These are phyloP conservation scores for Hypsizygus marmoreus DNA, from an alignment of 768 basidiomycete genomes.

Conservation along the genomic window DNA sequence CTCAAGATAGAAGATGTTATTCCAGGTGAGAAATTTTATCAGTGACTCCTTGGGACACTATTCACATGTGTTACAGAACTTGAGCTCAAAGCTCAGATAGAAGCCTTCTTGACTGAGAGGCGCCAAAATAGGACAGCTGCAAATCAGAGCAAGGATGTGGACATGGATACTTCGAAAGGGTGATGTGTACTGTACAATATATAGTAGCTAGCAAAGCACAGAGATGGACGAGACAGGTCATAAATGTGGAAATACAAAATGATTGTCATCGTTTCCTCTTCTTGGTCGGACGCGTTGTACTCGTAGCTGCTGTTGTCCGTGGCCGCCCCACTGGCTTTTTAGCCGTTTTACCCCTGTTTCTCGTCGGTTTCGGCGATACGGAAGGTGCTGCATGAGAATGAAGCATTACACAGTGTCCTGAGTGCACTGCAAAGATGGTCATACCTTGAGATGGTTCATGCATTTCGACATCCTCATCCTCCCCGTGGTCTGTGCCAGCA, in stretches of 20 bases:
- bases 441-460: conserved; percentile 61
- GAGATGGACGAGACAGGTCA: not conserved
- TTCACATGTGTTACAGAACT: conserved; percentile 41
- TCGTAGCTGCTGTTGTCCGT: conserved; percentile 27
- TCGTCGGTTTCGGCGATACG: conserved; percentile 38
- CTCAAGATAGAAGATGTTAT: conserved; percentile 77
- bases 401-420: too few relatives aligned
- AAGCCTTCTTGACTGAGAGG: conserved; percentile 66
- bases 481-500: conserved; percentile 65
- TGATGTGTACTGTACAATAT: conserved; percentile 14
- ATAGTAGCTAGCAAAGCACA: too few relatives aligned
- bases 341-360: conserved; percentile 33
- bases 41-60: conserved; percentile 13
- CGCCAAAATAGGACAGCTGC: conserved; percentile 36
- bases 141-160: conserved; percentile 14
- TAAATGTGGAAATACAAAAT: not conserved
- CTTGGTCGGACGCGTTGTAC: conserved; percentile 40
- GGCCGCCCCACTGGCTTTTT: conserved; percentile 25
- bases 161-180: conserved; percentile 13
- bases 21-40: conserved; percentile 51
- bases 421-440: conserved; percentile 23
- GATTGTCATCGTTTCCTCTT: conserved; percentile 50
- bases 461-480: conserved; percentile 66
- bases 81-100: conserved; percentile 76
- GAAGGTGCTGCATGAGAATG: conserved; percentile 29